Evolutionary conservation across 768 basidiomycete genomes (phyloP).

Genomic region (Tulasnella sp.): DNA sequence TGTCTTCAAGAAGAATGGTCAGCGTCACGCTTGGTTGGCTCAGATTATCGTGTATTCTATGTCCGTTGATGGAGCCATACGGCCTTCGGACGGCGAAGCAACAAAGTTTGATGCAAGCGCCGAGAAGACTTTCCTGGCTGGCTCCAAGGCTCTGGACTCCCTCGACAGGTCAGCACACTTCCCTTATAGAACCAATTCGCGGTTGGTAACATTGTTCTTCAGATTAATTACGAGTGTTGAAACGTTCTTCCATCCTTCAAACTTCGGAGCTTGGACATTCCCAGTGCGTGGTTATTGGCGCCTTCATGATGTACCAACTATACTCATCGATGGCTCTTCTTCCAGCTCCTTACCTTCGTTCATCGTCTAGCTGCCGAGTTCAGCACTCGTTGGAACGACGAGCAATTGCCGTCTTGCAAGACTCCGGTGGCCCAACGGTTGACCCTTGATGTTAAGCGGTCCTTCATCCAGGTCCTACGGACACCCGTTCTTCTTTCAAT

Average conservation of each 20-base stretch:
- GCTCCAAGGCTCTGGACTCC: constrained; percentile 79
- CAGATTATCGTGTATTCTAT: constrained; percentile 84
- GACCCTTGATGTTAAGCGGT: constrained; percentile 66
- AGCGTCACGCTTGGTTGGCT: constrained; percentile 53
- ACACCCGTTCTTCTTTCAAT: constrained; percentile 85
- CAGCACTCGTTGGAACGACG: constrained; percentile 65
- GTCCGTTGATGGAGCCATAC: constrained; percentile 62
- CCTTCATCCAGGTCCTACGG: constrained; percentile 68
- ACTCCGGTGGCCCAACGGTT: constrained; percentile 73
- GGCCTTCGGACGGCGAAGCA: constrained; percentile 25
- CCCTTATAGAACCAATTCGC: not conserved
- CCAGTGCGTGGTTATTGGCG: constrained; percentile 38
- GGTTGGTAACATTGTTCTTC: not conserved
- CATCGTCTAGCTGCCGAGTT: constrained; percentile 68
- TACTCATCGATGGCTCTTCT: not conserved
- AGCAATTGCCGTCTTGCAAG: constrained; percentile 62
- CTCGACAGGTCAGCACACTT: constrained; percentile 39
- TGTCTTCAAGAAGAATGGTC: constrained; percentile 54
- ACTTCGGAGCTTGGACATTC: constrained; percentile 74
- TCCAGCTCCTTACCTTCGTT: constrained; percentile 55
- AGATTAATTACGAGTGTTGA: constrained; percentile 82
- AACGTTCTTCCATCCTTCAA: constrained; percentile 91
- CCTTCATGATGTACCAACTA: not conserved
- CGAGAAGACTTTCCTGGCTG: constrained; percentile 49
- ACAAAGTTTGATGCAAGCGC: constrained; percentile 28